phyloP scores from a whole-genome alignment of 2,329 filamentous ascomycete species.

The Monilinia vaccinii-corymbosi region DNA sequence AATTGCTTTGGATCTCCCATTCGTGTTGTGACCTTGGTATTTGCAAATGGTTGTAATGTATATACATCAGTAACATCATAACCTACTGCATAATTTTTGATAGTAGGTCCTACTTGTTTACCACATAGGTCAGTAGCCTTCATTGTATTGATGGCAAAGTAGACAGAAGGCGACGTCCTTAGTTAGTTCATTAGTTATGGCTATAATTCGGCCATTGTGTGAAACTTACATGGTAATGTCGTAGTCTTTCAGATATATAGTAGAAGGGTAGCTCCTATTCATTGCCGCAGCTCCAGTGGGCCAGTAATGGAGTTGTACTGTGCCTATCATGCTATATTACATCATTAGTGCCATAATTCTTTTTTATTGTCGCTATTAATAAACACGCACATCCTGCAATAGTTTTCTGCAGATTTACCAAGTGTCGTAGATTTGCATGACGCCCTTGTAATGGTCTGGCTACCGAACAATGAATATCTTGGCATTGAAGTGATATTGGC shows the following conservation, averaged over 20 bases:
- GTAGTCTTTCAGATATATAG: constrained; percentile 10
- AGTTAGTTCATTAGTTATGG: not conserved
- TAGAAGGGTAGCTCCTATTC: constrained; percentile 13
- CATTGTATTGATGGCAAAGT: constrained; percentile 31
- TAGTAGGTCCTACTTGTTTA: constrained; percentile 23
- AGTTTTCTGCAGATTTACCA: not conserved
- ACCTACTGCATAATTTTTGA: constrained; percentile 26
- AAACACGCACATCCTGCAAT: constrained; percentile 6
- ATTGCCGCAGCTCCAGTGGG: constrained; percentile 5
- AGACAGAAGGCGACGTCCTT: constrained; percentile 33
- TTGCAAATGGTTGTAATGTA: constrained; percentile 24
- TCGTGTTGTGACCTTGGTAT: constrained; percentile 12
- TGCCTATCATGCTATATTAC: constrained; percentile 3
- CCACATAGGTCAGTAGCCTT: constrained; percentile 28
- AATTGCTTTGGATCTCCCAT: constrained; percentile 27
- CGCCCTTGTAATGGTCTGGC: constrained; percentile 1
- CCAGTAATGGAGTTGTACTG: constrained; percentile 16
- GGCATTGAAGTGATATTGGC: not conserved
- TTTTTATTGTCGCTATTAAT: not conserved
- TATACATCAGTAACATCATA: constrained; percentile 30
- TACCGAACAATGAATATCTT: not conserved
- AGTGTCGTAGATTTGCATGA: not conserved
- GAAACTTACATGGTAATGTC: constrained; percentile 10
- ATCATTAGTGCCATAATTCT: not conserved
- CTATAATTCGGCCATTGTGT: not conserved